These are phyloP conservation scores for Selaginella tamariscina DNA, from an alignment of 75 land plant species.

Conservation along the genomic window DNA sequence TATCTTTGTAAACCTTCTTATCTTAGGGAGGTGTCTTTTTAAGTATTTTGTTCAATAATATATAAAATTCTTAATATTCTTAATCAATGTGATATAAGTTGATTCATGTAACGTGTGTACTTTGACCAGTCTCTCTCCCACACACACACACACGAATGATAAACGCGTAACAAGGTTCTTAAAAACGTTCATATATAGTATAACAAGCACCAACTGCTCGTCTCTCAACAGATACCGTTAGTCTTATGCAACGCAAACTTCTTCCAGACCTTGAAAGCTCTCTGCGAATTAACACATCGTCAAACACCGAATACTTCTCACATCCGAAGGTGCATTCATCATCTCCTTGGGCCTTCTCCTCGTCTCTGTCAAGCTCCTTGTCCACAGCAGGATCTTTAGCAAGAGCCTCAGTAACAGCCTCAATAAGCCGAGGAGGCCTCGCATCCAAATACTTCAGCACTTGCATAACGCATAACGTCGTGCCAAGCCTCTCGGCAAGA, in stretches of 20 bases:
- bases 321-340: neutral
- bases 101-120: no score
- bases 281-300: neutral
- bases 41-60: no score
- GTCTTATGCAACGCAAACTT: slow-evolving; percentile 22
- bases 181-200: no score
- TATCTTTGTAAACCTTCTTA: no score
- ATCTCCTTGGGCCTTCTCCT: neutral
- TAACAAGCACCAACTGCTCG: no score
- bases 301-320: no score
- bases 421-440: neutral
- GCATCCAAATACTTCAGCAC: slow-evolving; percentile 27
- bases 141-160: no score
- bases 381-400: slow-evolving; percentile 11
- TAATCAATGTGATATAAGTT: no score
- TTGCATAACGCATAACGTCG: slow-evolving; percentile 29
- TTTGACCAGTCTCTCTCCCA: no score
- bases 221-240: slow-evolving; percentile 22
- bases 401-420: slow-evolving; percentile 16
- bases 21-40: no score
- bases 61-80: no score
- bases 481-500: slow-evolving; percentile 32
- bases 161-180: no score
- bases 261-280: slow-evolving; percentile 15
- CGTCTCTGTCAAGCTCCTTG: neutral